Evolutionary conservation across 2,329 filamentous ascomycete genomes (phyloP), one percentile per base, ranked within the genome.

Genomic region (Fusarium abutilonis): DNA sequence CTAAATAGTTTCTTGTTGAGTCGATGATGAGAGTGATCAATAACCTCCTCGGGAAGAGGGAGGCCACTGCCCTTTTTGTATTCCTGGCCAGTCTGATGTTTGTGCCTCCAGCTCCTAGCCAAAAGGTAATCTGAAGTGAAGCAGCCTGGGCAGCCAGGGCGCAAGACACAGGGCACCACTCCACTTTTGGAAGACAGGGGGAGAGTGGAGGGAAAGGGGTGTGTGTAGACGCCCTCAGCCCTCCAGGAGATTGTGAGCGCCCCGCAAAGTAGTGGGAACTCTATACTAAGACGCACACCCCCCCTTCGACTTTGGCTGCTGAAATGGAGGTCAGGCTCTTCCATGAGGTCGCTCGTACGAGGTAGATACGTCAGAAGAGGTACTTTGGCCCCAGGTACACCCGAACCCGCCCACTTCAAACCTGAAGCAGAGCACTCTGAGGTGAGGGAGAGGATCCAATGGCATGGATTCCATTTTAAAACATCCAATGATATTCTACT

Each of bases 91-190:
- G 56, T 66, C 57, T 72, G 66, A 65, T 70, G 69, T 73, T 71
- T 73, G 69, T 71, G 56, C 67, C 62, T 68, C 60, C 60, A 59
- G 53, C 48, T 60, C 60, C 63, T 66, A 70, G 64, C 57, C 56
- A 56, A 71, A 71, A 70, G 66, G 70, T 64, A 73, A 71, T 74
- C 71, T 73, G 71, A 72, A 57, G 69, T 72, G 70, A 69, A 69
- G 67, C 67, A 69, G 63, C 60, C 64, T 46, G 63, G 52, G 56
- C 63, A 69, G 50, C 60, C 64, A 70, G 67, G 67, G 67, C 65
- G 67, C 66, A 60, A 60, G 67, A 63, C 57, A 64, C 65, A 69
- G 67, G 67, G 67, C 67, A 70, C 55, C 66, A 63, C 49, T 64
- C 31, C 31, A 34, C 31, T 34, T 31, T 56, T 57, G 46, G 42